phyloP scores from a whole-genome alignment of 2,329 filamentous ascomycete genomes.

The Scedosporium aurantiacum region DNA sequence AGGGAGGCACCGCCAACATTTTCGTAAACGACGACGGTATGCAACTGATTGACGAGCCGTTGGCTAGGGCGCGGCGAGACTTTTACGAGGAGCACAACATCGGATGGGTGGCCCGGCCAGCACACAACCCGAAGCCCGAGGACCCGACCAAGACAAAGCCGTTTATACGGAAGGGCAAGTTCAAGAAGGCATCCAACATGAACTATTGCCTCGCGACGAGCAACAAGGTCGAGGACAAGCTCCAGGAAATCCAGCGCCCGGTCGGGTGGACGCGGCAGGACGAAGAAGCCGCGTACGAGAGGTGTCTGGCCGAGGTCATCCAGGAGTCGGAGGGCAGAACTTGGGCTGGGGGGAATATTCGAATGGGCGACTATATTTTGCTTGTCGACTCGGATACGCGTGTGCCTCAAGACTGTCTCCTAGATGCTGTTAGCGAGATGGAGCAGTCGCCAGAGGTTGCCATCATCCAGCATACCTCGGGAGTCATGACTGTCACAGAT shows the following conservation, averaged over 20 bases:
- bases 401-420: conserved; percentile 54
- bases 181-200: conserved; percentile 60
- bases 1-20: conserved; percentile 35
- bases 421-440: conserved; percentile 64
- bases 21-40: conserved; percentile 55
- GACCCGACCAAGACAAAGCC: conserved; percentile 26
- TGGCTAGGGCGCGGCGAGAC: conserved; percentile 28
- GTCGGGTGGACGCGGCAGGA: conserved; percentile 30
- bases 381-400: conserved; percentile 60
- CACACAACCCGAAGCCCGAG: conserved; percentile 38
- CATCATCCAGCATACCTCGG: conserved; percentile 61
- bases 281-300: conserved; percentile 37
- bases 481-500: conserved; percentile 65
- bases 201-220: conserved; percentile 53
- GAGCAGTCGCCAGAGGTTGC: conserved; percentile 57
- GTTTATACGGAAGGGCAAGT: conserved; percentile 47
- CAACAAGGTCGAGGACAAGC: conserved; percentile 49
- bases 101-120: conserved; percentile 42
- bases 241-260: conserved; percentile 34
- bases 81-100: conserved; percentile 48
- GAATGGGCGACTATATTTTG: conserved; percentile 52
- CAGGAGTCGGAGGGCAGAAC: conserved; percentile 38
- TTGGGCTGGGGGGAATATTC: conserved; percentile 50
- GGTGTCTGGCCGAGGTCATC: conserved; percentile 36
- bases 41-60: conserved; percentile 36